Conservation (phyloP, 2,329 filamentous ascomycete species). For the Ceratocystis albifundus region DNA sequence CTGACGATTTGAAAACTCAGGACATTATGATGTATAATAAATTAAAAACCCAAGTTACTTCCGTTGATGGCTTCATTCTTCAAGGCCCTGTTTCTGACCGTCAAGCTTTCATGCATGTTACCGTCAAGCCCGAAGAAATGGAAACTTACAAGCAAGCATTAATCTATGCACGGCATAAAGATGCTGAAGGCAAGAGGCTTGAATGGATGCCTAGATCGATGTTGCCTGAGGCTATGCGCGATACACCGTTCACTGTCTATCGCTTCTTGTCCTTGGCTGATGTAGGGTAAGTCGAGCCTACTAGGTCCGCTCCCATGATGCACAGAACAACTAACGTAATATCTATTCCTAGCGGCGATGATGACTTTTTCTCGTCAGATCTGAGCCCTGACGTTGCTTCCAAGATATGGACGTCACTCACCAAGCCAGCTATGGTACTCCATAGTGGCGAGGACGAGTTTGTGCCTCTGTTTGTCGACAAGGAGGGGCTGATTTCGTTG, state of each 20-base stretch:
- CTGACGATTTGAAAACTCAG: conserved; percentile 28
- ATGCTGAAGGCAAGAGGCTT: conserved; percentile 41
- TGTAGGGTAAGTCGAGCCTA: conserved; percentile 36
- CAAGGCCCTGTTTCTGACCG: conserved; percentile 73
- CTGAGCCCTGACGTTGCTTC: conserved; percentile 45
- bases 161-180: conserved; percentile 42
- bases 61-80: conserved; percentile 64
- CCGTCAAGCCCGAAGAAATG: conserved; percentile 28
- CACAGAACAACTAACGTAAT: background rate
- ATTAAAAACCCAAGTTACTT: conserved; percentile 34
- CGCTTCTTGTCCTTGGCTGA: conserved; percentile 41
- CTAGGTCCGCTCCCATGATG: background rate
- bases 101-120: conserved; percentile 44
- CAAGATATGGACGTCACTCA: conserved; percentile 54
- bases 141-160: conserved; percentile 38
- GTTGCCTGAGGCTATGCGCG: conserved; percentile 33
- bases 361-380: conserved; percentile 83
- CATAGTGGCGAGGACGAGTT: conserved; percentile 56
- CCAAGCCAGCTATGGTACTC: conserved; percentile 50
- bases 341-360: conserved; percentile 46
- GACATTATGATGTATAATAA: conserved; percentile 47
- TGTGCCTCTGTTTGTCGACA: conserved; percentile 48
- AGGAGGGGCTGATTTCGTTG: conserved; percentile 42
- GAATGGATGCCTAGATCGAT: conserved; percentile 43
- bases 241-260: conserved; percentile 41